Evolutionary conservation across 495 filamentous ascomycete species (phyloP).

Genomic region (Glonium stellatum): DNA sequence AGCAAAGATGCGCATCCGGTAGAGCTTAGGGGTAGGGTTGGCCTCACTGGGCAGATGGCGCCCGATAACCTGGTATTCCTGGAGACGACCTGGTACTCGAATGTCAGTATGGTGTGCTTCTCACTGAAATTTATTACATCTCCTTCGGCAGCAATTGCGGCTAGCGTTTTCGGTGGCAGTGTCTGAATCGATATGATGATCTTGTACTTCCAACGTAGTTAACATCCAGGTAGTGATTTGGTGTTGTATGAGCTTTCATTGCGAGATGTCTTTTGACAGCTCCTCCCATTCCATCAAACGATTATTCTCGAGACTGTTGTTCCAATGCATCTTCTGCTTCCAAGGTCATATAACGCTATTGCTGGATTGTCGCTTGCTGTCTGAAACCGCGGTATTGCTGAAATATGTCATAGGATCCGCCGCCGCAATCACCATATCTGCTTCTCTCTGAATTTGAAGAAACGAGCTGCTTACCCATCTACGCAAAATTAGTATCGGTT

Average conservation of each 20-base stretch:
- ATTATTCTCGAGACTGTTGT: too few relatives aligned
- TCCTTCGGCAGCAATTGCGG: background rate
- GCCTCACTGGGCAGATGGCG: constrained; percentile 95
- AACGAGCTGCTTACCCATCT: constrained; percentile 47
- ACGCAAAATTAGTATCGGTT: constrained; percentile 18
- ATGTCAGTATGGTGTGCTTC: constrained; percentile 3
- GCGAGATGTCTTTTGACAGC: too few relatives aligned
- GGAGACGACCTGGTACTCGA: constrained; percentile 72
- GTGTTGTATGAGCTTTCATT: too few relatives aligned
- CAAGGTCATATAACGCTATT: background rate
- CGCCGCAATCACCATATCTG: constrained; percentile 18
- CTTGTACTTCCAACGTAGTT: too few relatives aligned
- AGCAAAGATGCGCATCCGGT: constrained; percentile 99
- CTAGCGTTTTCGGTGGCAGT: background rate
- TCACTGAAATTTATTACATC: background rate
- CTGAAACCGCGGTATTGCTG: background rate
- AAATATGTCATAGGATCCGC: background rate
- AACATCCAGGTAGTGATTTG: too few relatives aligned
- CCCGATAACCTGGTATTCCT: constrained; percentile 99
- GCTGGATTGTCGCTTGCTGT: background rate
- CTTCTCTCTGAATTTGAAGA: constrained; percentile 3
- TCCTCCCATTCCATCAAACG: too few relatives aligned
- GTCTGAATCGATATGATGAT: too few relatives aligned
- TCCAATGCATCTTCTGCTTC: too few relatives aligned
- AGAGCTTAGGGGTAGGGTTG: constrained; percentile 92